Base-by-base conservation (phyloP, 2,329 filamentous ascomycete genomes). In the Sporothrix schenckii region DNA sequence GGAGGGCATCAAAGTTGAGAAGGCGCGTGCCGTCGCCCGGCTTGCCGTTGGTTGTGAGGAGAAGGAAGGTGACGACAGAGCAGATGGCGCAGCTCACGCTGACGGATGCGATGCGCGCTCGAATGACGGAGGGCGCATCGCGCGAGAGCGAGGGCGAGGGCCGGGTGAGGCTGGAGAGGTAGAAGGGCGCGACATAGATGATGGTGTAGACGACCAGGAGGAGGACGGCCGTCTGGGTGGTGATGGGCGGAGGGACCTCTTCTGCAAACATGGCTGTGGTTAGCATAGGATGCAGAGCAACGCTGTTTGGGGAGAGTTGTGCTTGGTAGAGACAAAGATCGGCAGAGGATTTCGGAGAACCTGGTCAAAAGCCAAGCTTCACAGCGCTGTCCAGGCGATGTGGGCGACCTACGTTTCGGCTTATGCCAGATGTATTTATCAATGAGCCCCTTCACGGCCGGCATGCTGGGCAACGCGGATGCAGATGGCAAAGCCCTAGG, bases 141-240 rank as follows among this genome's bases (percentile, higher is more conserved):
- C 95, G 89, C 72, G 92, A 92, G 39, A 96, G 86, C 69, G 86
- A 88, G 34, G 88, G 86, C 9, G 92, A 95, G 7, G 94, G 93
- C 68, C 94, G 88, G 5, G 94, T 96, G 24, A 88, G 86, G 4
- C 88, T 80, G 24, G 91, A 95, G 73, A 94, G 84, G 83, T 99
- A 97, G 80, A 98, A 93, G 30, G 95, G 94, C 3, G 92, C 83
- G 76, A 99, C 92, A 81, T 98, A 99, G 82, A 93, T 81, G 75
- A 93, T 80, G n/a, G 93, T 97, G 81, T 96, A 97, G 72, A 89
- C 80, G 73, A 94, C 80, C 56, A 81, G 78, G 47, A 81, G 73
- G 34, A 74, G 74, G 58, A 77, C 75, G 73, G 82, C 82, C 39
- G 78, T 78, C 58, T 72, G 70, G 44, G 79, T 80, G 71, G 77